Evolutionary conservation across 1,139 yeast genomes (phyloP), one percentile per base, ranked within the genome.

Genomic region (Geotrichum siamense): DNA sequence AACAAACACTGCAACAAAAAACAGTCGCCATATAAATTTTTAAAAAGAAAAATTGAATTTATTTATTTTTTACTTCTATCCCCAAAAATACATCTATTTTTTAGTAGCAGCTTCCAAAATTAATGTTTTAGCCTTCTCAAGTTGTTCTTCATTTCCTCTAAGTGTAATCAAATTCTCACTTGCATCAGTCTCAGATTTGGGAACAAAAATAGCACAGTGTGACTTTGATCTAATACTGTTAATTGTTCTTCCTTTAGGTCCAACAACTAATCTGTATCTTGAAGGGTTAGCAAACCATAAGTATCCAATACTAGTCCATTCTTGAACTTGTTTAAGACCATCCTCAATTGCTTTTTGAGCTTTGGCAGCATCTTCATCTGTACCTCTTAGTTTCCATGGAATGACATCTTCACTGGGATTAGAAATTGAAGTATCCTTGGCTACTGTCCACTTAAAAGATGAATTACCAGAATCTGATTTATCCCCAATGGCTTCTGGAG

Each of bases 231-330:
- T 78, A 48, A 85, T 74, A 51, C 68, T 68, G 56, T 74, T 78
- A 56, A 85, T 72, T 53, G 75, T 78, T 28, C 79, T 64, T 39
- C 96, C 96, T 55, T 76, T 80, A 19, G 86, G 79, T 5, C 96
- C 96, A 54, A 86, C 74, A 41, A 85, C 70, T 61, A 72, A 74
- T 48, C 82, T 74, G 56, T 75, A 74, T 40, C 62, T 60, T 28
- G 62, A 57, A n/a, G 72, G 60, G 41, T 70, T 67, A 25, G 75
- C 64, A 29, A 71, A 59, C 72, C 76, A 73, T 48, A 77, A 55
- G 61, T 65, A 76, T 10, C 75, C 82, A 37, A 63, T 63, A 36
- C 66, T 57, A 43, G 69, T 65, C 45, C 58, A 70, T 62, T 46
- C 56, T 52, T 49, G 58, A 47, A 57, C 64, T 56, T 52, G 62